A percentile compares a stretch with the other conserved stretches of the same genome.
Conservation (phyloP, 1,284 basidiomycete genomes). For the Hypsizygus ulmarius region DNA sequence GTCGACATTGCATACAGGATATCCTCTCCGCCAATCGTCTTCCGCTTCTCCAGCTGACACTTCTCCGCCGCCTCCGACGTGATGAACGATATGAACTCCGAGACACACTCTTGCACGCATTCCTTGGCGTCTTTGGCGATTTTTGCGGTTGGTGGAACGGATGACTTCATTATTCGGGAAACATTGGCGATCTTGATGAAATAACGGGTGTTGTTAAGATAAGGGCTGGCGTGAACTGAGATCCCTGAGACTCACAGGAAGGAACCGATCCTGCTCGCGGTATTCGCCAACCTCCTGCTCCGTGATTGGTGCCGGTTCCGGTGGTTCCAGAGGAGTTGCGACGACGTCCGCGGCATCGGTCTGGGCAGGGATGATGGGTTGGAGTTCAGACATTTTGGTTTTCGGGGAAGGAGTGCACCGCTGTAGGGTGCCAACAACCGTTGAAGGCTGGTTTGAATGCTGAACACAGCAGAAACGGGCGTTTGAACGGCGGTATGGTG, state of each 20-base stretch:
- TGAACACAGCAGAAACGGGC: background rate
- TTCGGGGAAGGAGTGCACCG: background rate
- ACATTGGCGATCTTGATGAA: slow-evolving; percentile 86
- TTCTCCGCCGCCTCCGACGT: slow-evolving; percentile 89
- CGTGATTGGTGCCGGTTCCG: slow-evolving; percentile 71
- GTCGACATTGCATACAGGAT: slow-evolving; percentile 86
- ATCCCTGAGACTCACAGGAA: slow-evolving; percentile 63
- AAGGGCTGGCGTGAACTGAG: background rate
- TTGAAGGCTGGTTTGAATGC: background rate
- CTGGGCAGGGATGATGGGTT: slow-evolving; percentile 56
- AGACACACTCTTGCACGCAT: slow-evolving; percentile 94
- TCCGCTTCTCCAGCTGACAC: slow-evolving; percentile 79
- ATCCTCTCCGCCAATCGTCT: slow-evolving; percentile 85
- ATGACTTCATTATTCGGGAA: slow-evolving; percentile 90
- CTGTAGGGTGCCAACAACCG: background rate
- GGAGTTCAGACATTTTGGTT: slow-evolving; percentile 47
- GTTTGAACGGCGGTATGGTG: background rate
- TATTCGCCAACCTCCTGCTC: slow-evolving; percentile 91
- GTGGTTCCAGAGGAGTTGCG: slow-evolving; percentile 43
- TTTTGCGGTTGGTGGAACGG: slow-evolving; percentile 89
- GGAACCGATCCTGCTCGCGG: slow-evolving; percentile 87
- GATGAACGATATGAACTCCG: slow-evolving; percentile 95
- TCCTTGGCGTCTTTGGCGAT: slow-evolving; percentile 97
- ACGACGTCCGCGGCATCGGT: slow-evolving; percentile 41
- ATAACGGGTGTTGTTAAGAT: slow-evolving; percentile 3